Percentiles rank a stretch among this genome's conserved stretches.
Evolutionary conservation across 2,329 filamentous ascomycete genomes (phyloP).

Genomic region (Fusarium domesticum): DNA sequence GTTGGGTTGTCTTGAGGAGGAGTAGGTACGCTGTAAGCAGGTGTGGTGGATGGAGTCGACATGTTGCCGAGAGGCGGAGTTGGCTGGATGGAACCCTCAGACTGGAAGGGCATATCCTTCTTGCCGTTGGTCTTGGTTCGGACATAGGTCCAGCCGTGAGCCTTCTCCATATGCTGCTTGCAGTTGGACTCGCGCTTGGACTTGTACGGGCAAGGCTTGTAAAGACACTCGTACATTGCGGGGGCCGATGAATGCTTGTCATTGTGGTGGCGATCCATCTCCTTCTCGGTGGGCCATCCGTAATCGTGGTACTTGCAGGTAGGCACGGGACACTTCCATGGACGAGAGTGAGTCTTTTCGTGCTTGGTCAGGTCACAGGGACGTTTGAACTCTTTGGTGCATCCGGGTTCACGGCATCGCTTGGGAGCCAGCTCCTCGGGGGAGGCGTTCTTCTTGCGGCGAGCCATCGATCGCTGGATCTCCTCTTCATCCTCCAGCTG

Average conservation of each 20-base stretch:
- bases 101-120: conserved; percentile 46
- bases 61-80: conserved; percentile 61
- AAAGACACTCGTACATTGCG: conserved; percentile 79
- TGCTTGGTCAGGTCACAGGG: conserved; percentile 98
- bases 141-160: conserved; percentile 85
- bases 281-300: conserved; percentile 97
- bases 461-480: conserved; percentile 88
- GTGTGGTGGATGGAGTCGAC: conserved; percentile 59
- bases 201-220: conserved; percentile 81
- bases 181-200: conserved; percentile 96
- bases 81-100: conserved; percentile 47
- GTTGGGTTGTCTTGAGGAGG: conserved; percentile 50
- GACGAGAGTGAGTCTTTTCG: conserved; percentile 94
- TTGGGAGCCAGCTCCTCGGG: conserved; percentile 79
- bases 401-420: conserved; percentile 70
- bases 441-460: conserved; percentile 87
- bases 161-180: conserved; percentile 99
- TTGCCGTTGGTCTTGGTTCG: conserved; percentile 91
- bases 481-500: conserved; percentile 76
- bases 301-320: conserved; percentile 87
- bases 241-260: conserved; percentile 88
- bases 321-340: conserved; percentile 83
- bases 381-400: conserved; percentile 90
- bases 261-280: conserved; percentile 92
- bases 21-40: conserved; percentile 51